Base-by-base conservation (phyloP, 176 grass and related monocot genomes). In the Cenchrus purpureus region DNA sequence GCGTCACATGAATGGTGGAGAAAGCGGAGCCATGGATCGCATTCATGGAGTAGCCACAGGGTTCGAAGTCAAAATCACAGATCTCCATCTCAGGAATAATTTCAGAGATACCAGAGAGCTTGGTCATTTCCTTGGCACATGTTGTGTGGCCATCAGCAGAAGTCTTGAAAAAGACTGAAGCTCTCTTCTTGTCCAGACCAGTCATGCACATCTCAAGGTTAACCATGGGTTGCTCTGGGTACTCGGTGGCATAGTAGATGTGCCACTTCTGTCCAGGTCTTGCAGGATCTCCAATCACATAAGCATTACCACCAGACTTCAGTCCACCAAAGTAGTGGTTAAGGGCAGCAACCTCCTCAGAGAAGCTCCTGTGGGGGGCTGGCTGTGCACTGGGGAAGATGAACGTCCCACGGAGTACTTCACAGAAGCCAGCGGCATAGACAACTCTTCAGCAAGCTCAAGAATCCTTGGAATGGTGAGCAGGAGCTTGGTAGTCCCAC, bases 141-240 rank as follows among this genome's bases (percentile, higher is more conserved):
- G 84, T 82, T 28, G 45, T 67, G 52, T 88, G 76, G 6, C 86
- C 86, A 73, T 91, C 74, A 80, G 50, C 87, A 54, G 70, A 73
- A 48, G 88, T 92, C 90, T 95, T 92, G 75, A 92, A 95, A 77
- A 95, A 95, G 57, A 95, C 74, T 4, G 85, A 90, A 61, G 93
- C 90, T 73, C 85, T 89, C 84, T 88, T 80, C 54, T 86, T 83
- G 82, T 95, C 83, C 22, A 95, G 61, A 0, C 88, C 85, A 68
- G 93, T 95, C 93, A 95, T 95, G 85, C 93, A 95, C 93, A 95
- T 95, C 85, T 95, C 93, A 63, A 95, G 85, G 49, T 90, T 92
- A 22, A 92, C 85, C 93, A 95, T 79, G 31, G 87, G 85, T 32
- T 78, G 74, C 79, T 95, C 93, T 4, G 90, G 93, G 28, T 88